Evolutionary conservation across 768 basidiomycete genomes (phyloP).

Genomic region (Xerocomus brunneocitrinus): DNA sequence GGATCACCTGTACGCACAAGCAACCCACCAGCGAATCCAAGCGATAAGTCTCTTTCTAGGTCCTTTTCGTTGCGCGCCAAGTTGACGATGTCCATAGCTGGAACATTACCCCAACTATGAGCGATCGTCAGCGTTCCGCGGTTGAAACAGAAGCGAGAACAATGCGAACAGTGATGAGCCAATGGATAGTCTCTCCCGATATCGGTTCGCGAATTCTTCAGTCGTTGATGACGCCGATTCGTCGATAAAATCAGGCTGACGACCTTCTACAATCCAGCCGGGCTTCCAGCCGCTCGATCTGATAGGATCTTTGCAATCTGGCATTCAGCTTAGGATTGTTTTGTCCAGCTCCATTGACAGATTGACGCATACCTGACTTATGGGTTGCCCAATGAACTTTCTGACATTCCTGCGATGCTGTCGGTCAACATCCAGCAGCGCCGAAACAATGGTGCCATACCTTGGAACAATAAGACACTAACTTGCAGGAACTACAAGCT

Average conservation of each 20-base stretch:
- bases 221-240: constrained; percentile 1
- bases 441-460: background rate
- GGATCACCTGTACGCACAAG: background rate
- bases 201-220: constrained; percentile 8
- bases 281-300: constrained; percentile 19
- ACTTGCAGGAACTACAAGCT: constrained; percentile 29
- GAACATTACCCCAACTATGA: constrained; percentile 33
- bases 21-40: constrained; percentile 24
- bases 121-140: background rate
- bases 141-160: background rate
- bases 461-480: constrained; percentile 45
- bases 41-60: constrained; percentile 15
- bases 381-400: constrained; percentile 37
- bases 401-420: constrained; percentile 36
- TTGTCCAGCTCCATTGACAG: background rate
- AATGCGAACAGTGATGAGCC: constrained; percentile 22
- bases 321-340: background rate
- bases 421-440: background rate
- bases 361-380: constrained; percentile 29
- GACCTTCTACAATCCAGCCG: constrained; percentile 20
- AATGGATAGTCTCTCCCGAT: constrained; percentile 26
- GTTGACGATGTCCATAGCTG: constrained; percentile 33
- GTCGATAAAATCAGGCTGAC: constrained; percentile 18
- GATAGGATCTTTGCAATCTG: constrained; percentile 25
- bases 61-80: constrained; percentile 20